Conservation (phyloP, 2,329 filamentous ascomycete genomes). For the Fusarium sp. region DNA sequence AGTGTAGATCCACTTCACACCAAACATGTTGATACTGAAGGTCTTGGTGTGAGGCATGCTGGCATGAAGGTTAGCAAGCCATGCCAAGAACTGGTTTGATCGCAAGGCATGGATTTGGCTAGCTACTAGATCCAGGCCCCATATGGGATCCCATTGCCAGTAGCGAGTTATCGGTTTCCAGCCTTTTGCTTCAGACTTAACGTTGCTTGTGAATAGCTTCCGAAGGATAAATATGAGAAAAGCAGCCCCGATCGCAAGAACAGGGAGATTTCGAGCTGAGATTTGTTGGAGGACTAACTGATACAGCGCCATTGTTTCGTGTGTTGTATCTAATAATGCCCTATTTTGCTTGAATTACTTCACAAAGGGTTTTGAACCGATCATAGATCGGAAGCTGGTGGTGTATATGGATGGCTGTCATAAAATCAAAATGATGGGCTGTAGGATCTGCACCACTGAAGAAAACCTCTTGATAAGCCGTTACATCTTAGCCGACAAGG, state of each 20-base stretch:
- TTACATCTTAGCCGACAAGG: too few relatives aligned
- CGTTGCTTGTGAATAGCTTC: not conserved
- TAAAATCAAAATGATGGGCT: accelerated
- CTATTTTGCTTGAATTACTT: too few relatives aligned
- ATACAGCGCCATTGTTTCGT: not conserved
- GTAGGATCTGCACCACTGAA: not conserved
- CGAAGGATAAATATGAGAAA: not conserved
- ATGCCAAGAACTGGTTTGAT: not conserved
- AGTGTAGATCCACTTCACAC: not conserved
- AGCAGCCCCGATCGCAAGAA: not conserved
- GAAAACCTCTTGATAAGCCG: not conserved
- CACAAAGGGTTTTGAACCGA: too few relatives aligned
- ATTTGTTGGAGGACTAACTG: not conserved
- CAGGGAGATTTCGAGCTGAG: not conserved
- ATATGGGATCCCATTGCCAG: not conserved
- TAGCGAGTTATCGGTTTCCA: not conserved
- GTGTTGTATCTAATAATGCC: not conserved
- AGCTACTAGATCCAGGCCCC: not conserved
- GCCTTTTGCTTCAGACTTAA: accelerated
- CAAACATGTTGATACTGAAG: not conserved
- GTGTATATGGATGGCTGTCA: not conserved
- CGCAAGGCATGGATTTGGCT: not conserved
- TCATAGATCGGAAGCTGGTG: too few relatives aligned
- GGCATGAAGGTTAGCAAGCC: not conserved
- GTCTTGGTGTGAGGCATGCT: not conserved